Base-by-base conservation (phyloP, 768 basidiomycete species). In the Goffeauzyma gilvescens region DNA sequence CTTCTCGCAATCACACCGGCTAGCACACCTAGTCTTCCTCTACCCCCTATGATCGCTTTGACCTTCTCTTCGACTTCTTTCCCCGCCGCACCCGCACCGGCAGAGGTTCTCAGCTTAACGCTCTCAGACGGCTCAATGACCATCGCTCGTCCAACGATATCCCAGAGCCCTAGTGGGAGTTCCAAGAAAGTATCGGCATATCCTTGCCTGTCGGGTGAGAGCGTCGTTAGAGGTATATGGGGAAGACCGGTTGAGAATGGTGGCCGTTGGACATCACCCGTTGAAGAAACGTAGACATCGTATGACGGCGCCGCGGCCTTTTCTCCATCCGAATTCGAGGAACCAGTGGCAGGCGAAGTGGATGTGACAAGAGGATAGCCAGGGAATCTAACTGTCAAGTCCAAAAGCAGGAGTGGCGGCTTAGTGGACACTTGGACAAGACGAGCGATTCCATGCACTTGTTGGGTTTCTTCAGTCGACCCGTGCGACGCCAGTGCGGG, bases 361-460 rank as follows among this genome's bases (percentile, higher is more conserved):
- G 43, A 34, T 32, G 18, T 10, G 5, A 13, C 22, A 13, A 20
- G 44, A 22, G 61, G 56, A 24, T 43, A 48, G 1, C 46, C 42
- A 6, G 62, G 62, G 21, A 63, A 44, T 14, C 58, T 44, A 18
- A 63, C 54, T 0, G 59, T 63, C n/a, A 63, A 43, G 41, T 63
- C 62, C 52, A 63, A 53, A 8, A 63, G 48, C 18, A 56, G 45
- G 5, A 52, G 49, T 21, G 51, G 47, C 3, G 62, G 59, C 0
- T 55, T 55, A 7, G 47, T 44, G 28, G 47, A 49, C 21, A 63
- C 59, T 30, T 63, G 62, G 6, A 63, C 57, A 33, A 63, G 54
- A 14, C 62, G 54, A 31, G 56, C 57, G 23, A 63, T 60, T 12
- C 62, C 62, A 46, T 59, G 59, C 9, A 63, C 62, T 46, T 63